Base-by-base conservation (phyloP, 139 green algal species). In the Monoraphidium neglectum region DNA sequence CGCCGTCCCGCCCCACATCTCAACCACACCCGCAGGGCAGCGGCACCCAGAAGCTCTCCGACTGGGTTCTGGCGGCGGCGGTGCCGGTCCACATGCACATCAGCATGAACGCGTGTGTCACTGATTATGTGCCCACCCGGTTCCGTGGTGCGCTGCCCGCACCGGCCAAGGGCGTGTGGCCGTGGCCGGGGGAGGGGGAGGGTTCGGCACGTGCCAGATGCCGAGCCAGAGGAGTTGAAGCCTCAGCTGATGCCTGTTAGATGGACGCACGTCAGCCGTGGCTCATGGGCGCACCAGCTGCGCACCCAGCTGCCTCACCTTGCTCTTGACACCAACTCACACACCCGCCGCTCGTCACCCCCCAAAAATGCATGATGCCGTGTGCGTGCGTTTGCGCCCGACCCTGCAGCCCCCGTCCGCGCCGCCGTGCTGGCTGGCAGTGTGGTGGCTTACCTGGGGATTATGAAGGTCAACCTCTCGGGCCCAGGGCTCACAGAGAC, bases 61-160 rank as follows among this genome's bases (percentile, higher is more conserved):
- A 94, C 84, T 77, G 86, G 51, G 70, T 74, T 0, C 82, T 94
- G 3, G 80, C 74, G 8, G 32, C 90, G 5, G 85, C 84, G 10
- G 85, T 94, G 30, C 90, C 90, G 18, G 43, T 93, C 8, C 91
- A 95, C 83, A 86, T 87, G 28, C 90, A 94, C 77, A 88, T 94
- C 53, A 82, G 76, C 30, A 89, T 91, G 60, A 95, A 95, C 76
- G 83, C 83, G 3, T 57, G 92, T 16, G 79, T 96, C 30, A 90
- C 87, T 15, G 92, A 96, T 81, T 96, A 96, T 66, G 71, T 94
- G 1, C 85, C 92, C 10, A 90, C 84, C n/a, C 71, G 71, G 3
- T 79, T 83, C 54, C 74, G 78, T 21, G 84, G 89, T 91, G 62
- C 76, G 87, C 15, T 4, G 24, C 26, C 16, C 2, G 43, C 43